Percentiles rank a stretch among this genome's conserved stretches.
Conservation (phyloP, 768 basidiomycete genomes). For the Collybia sp. region DNA sequence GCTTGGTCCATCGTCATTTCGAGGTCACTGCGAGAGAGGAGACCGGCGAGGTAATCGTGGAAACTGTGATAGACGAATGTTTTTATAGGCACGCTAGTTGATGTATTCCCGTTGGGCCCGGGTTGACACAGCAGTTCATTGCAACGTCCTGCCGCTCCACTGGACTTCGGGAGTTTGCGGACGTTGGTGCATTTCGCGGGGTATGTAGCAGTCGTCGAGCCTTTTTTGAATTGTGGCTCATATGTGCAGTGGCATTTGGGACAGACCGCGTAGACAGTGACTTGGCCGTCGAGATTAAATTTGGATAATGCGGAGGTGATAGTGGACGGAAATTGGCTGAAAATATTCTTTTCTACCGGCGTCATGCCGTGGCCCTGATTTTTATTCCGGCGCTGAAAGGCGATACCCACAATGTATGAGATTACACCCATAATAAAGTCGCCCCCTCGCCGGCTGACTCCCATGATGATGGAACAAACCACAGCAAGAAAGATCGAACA, state of each 20-base stretch:
- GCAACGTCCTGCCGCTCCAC: too few relatives aligned
- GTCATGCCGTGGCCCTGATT: background rate
- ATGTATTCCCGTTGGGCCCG: background rate
- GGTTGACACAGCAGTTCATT: background rate
- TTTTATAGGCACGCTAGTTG: conserved; percentile 6
- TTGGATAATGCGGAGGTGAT: conserved; percentile 6
- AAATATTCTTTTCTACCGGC: conserved; percentile 1
- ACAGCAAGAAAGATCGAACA: conserved; percentile 14
- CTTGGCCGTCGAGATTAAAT: conserved; percentile 8
- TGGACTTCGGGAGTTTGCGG: too few relatives aligned
- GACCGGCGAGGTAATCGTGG: conserved; percentile 5
- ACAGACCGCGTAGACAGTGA: conserved; percentile 11
- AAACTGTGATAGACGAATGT: conserved; percentile 6
- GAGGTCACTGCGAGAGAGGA: conserved; percentile 4
- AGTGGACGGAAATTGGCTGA: conserved; percentile 11
- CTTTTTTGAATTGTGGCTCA: conserved; percentile 2
- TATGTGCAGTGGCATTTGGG: conserved; percentile 11
- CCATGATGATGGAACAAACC: conserved; percentile 13
- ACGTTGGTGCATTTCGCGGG: conserved; percentile 1
- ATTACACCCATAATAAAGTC: conserved; percentile 15
- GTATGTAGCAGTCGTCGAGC: conserved; percentile 2
- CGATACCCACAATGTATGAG: conserved; percentile 8
- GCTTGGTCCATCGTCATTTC: conserved; percentile 1
- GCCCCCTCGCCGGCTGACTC: conserved; percentile 3
- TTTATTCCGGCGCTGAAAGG: background rate